Evolutionary conservation across 768 basidiomycete genomes (phyloP).

Genomic region (Leucocoprinus sp.): DNA sequence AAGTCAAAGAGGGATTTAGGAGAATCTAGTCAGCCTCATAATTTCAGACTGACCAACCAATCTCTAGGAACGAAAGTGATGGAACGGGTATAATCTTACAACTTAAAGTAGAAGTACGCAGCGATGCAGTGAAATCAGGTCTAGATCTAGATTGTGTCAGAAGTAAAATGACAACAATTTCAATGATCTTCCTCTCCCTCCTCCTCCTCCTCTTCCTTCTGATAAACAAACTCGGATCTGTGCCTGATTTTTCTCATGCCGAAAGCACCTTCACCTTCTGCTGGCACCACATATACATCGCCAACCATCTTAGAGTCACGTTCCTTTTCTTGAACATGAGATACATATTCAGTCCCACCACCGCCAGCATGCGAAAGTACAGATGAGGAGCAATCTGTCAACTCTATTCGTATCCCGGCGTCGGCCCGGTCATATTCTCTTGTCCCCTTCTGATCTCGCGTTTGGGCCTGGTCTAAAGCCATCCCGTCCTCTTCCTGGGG

Average conservation of each 20-base stretch:
- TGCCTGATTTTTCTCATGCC: constrained; percentile 1
- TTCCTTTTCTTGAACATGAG: constrained; percentile 36
- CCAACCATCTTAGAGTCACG: constrained; percentile 48
- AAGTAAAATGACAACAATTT: neutral
- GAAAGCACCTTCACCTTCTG: constrained; percentile 20
- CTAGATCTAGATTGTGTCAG: neutral
- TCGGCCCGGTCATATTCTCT: constrained; percentile 17
- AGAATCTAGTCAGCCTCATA: neutral
- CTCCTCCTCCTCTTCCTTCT: constrained; percentile 11
- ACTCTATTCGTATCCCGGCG: constrained; percentile 24
- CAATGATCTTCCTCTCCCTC: constrained; percentile 7
- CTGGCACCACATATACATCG: constrained; percentile 20
- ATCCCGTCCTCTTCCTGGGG: neutral
- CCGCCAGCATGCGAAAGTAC: constrained; percentile 40
- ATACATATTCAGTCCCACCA: constrained; percentile 9
- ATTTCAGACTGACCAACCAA: constrained; percentile 2
- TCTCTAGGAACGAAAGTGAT: neutral
- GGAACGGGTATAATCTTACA: neutral
- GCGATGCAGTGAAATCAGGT: neutral
- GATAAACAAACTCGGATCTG: constrained; percentile 2
- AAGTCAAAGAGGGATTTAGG: neutral
- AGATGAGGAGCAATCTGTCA: constrained; percentile 28
- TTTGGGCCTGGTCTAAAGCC: constrained; percentile 10
- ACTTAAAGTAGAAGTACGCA: neutral
- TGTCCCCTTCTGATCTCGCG: constrained; percentile 9